Conservation (phyloP, 169 alveolate species). For the Plasmodium adleri region DNA sequence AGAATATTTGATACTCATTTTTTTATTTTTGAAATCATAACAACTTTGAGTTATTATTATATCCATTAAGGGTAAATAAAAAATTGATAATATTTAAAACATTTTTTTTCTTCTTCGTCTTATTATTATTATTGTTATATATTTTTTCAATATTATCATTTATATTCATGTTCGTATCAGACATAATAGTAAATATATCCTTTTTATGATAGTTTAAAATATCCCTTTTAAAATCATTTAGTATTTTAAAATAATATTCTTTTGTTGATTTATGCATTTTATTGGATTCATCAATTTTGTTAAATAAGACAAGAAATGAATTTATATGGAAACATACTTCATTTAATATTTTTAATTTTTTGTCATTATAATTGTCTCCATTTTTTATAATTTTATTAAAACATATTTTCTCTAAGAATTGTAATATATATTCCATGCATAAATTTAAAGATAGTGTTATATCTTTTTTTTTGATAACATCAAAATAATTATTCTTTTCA, state of each 20-base stretch:
- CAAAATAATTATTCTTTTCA: conserved; percentile 16
- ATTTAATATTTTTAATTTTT: conserved; percentile 43
- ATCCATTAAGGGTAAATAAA: conserved; percentile 1
- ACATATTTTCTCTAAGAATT: conserved; percentile 43
- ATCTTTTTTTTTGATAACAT: neutral
- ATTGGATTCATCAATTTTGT: conserved; percentile 15
- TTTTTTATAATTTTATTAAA: conserved; percentile 15
- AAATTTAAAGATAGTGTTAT: conserved; percentile 10
- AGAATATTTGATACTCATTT: too few relatives aligned
- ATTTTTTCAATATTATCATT: neutral
- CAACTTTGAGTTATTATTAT: neutral
- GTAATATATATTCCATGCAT: neutral
- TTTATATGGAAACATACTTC: conserved; percentile 32
- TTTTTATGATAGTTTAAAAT: conserved; percentile 31
- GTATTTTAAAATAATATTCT: neutral
- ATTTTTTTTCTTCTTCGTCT: neutral
- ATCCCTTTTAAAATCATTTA: conserved; percentile 9
- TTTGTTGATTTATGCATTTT: conserved; percentile 4
- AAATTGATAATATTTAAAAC: conserved; percentile 15
- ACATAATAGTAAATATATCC: neutral
- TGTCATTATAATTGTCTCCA: conserved; percentile 2
- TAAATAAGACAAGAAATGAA: conserved; percentile 18
- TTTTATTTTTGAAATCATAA: too few relatives aligned
- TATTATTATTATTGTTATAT: too few relatives aligned
- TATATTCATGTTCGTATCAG: neutral